These are phyloP conservation scores for Pseudogymnoascus sp. DNA, from an alignment of 2,329 filamentous ascomycete species.

Conservation along the genomic window DNA sequence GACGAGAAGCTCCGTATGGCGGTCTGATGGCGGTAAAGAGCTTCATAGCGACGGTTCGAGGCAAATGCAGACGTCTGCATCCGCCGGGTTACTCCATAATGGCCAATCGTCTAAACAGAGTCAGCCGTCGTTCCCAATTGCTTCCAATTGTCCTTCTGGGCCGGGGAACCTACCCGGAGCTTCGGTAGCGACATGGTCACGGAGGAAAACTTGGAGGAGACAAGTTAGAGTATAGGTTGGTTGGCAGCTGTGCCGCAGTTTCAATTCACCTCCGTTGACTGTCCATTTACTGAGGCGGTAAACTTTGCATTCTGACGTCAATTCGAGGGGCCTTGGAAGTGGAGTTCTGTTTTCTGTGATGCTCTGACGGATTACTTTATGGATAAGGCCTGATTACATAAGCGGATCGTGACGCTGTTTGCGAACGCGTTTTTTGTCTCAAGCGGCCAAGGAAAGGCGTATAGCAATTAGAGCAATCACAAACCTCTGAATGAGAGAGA, in stretches of 20 bases:
- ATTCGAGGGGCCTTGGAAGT: slow-evolving; percentile 3
- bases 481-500: not conserved
- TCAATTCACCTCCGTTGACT: slow-evolving; percentile 6
- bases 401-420: not conserved
- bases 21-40: not conserved
- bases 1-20: not conserved
- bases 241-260: not conserved
- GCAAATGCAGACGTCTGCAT: not conserved
- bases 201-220: not conserved
- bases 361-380: not conserved
- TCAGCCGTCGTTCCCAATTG: not conserved
- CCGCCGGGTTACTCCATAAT: not conserved
- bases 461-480: not conserved
- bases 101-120: not conserved
- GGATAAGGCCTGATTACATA: not conserved
- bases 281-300: not conserved
- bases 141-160: not conserved
- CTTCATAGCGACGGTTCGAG: not conserved
- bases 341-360: not conserved
- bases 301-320: slow-evolving; percentile 3
- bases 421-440: slow-evolving; percentile 1
- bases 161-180: not conserved
- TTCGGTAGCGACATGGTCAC: not conserved
- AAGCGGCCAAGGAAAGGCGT: not conserved
- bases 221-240: not conserved